Conservation (phyloP, 148 eudicot species). For the Euryodendron excelsum region DNA sequence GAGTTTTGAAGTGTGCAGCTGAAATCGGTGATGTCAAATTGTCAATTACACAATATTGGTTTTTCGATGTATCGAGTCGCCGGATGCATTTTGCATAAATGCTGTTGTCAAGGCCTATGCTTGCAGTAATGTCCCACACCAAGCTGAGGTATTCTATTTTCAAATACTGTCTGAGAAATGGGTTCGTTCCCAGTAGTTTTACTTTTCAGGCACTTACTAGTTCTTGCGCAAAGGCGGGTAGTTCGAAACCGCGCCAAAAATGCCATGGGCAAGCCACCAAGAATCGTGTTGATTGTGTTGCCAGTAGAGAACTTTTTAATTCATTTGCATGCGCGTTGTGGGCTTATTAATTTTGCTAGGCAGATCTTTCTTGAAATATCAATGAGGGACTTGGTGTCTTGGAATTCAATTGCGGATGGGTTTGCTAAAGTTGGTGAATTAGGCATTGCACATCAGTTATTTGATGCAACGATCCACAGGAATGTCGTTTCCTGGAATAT, state of each 20-base stretch:
- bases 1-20: constrained; percentile 47
- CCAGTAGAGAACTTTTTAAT: constrained; percentile 64
- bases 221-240: constrained; percentile 54
- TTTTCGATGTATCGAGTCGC: constrained; percentile 36
- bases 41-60: constrained; percentile 39
- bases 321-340: constrained; percentile 67
- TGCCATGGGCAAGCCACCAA: constrained; percentile 71
- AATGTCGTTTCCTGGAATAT: constrained; percentile 75
- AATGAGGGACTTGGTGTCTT: constrained; percentile 47
- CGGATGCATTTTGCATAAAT: constrained; percentile 60
- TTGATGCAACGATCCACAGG: constrained; percentile 56
- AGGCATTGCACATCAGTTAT: constrained; percentile 43
- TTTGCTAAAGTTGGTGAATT: constrained; percentile 50
- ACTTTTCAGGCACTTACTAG: constrained; percentile 62
- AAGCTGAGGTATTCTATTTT: constrained; percentile 51
- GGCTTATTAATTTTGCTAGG: constrained; percentile 38
- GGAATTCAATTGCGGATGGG: constrained; percentile 61
- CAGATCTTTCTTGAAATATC: constrained; percentile 55
- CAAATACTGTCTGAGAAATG: constrained; percentile 51
- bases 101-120: constrained; percentile 60
- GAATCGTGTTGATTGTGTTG: constrained; percentile 53
- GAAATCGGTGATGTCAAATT: constrained; percentile 43
- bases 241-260: constrained; percentile 30
- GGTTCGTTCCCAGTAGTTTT: constrained; percentile 56
- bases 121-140: constrained; percentile 30